Percentiles rank a stretch among this genome's conserved stretches.
Evolutionary conservation across 2,329 filamentous ascomycete species (phyloP).

Genomic region (Arachnopeziza araneosa): DNA sequence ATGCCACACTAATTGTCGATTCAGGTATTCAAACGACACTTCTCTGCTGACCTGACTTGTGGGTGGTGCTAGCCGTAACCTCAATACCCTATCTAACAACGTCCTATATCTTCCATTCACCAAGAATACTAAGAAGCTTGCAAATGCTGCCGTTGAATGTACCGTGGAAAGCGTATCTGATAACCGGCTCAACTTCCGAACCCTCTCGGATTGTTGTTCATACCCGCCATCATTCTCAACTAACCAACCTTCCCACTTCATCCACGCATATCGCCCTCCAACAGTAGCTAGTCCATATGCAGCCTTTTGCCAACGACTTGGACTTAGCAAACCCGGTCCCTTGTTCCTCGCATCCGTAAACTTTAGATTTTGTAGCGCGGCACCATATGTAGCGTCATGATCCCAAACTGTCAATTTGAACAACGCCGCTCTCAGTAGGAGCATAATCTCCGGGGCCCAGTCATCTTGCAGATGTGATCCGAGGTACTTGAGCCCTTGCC

Average conservation of each 20-base stretch:
- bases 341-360: constrained; percentile 76
- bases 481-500: constrained; percentile 82
- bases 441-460: constrained; percentile 78
- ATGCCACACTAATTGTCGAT: constrained; percentile 97
- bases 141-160: constrained; percentile 76
- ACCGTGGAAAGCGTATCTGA: constrained; percentile 65
- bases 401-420: constrained; percentile 98
- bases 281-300: constrained; percentile 82
- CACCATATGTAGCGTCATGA: constrained; percentile 91
- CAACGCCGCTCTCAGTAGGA: constrained; percentile 69
- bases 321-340: constrained; percentile 58
- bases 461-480: constrained; percentile 75
- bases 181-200: constrained; percentile 57
- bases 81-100: constrained; percentile 75
- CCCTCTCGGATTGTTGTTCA: constrained; percentile 48
- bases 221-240: constrained; percentile 71
- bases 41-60: constrained; percentile 82
- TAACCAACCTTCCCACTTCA: constrained; percentile 85
- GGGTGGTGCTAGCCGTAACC: constrained; percentile 78
- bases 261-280: constrained; percentile 83
- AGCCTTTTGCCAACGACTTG: constrained; percentile 76
- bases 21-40: constrained; percentile 96
- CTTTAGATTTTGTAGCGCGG: constrained; percentile 82
- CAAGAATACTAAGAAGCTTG: constrained; percentile 85
- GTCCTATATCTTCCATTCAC: constrained; percentile 89